phyloP scores from a whole-genome alignment of 2,329 filamentous ascomycete species.

The Colletotrichum costaricense region DNA sequence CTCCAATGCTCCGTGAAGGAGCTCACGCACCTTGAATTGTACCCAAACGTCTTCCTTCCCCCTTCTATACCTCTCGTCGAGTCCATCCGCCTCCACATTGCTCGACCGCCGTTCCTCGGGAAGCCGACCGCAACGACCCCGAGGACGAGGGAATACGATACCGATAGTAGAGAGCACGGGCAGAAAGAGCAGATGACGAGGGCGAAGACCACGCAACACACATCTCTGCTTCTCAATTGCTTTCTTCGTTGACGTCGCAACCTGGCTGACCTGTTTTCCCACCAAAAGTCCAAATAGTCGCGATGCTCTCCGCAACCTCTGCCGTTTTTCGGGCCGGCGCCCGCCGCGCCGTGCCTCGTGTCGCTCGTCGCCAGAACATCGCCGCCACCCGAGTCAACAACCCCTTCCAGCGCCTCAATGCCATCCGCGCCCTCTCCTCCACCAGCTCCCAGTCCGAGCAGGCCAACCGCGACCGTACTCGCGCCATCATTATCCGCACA shows the following conservation, averaged over 20 bases:
- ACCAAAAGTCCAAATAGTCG: slow-evolving; percentile 22
- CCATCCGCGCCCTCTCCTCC: slow-evolving; percentile 43
- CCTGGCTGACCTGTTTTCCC: slow-evolving; percentile 6
- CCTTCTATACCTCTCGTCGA: neutral
- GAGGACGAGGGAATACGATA: neutral
- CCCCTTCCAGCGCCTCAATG: slow-evolving; percentile 36
- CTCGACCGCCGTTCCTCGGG: neutral
- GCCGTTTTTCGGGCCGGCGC: slow-evolving; percentile 56
- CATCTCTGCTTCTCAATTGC: neutral
- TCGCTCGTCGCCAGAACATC: slow-evolving; percentile 35
- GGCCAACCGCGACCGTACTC: slow-evolving; percentile 68
- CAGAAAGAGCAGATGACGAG: neutral
- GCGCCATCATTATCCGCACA: slow-evolving; percentile 87
- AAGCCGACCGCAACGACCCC: neutral
- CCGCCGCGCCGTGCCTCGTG: slow-evolving; percentile 52
- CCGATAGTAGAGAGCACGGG: neutral
- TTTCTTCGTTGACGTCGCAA: neutral
- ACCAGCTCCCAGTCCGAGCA: slow-evolving; percentile 47
- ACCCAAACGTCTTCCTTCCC: neutral
- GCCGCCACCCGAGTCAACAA: slow-evolving; percentile 39
- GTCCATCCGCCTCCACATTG: neutral
- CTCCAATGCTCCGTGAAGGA: neutral
- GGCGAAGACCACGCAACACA: neutral
- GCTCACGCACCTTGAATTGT: neutral
- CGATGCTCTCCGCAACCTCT: slow-evolving; percentile 57